phyloP scores from a whole-genome alignment of 257 asterid species.

The Salvia splendens region DNA sequence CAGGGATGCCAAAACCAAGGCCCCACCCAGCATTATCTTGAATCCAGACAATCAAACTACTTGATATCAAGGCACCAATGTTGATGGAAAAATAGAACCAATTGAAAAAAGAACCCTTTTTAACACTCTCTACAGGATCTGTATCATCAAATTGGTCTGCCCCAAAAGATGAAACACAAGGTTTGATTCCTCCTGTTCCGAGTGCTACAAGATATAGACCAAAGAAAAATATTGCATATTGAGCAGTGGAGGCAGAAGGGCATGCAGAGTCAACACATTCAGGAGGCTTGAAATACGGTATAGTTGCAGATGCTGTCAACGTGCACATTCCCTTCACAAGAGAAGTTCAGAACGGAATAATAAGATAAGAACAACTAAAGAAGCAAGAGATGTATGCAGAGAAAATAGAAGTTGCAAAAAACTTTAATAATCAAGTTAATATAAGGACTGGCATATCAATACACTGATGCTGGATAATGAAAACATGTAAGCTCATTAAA shows the following conservation, averaged over 20 bases:
- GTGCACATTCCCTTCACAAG: slow-evolving; percentile 83
- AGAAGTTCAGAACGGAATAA: slow-evolving; percentile 19
- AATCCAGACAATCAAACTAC: slow-evolving; percentile 90
- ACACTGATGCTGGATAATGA: not conserved
- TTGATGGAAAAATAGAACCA: slow-evolving; percentile 95
- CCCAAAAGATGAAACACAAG: slow-evolving; percentile 94
- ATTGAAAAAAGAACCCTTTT: slow-evolving; percentile 93
- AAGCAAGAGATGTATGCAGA: slow-evolving; percentile 5
- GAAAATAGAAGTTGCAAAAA: not conserved
- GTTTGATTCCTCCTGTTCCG: slow-evolving; percentile 97
- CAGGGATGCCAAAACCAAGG: slow-evolving; percentile 93
- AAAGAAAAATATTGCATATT: slow-evolving; percentile 66
- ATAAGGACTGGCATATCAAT: not conserved
- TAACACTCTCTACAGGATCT: slow-evolving; percentile 76
- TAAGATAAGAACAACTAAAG: slow-evolving; percentile 22
- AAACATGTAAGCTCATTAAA: not conserved
- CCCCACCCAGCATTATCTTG: slow-evolving; percentile 99
- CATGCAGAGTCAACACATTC: slow-evolving; percentile 77
- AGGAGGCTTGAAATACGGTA: slow-evolving; percentile 73
- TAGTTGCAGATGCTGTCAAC: slow-evolving; percentile 75
- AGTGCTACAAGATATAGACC: slow-evolving; percentile 90
- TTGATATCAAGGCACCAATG: slow-evolving; percentile 84
- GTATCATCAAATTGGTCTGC: slow-evolving; percentile 98
- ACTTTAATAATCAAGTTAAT: not conserved
- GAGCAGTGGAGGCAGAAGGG: slow-evolving; percentile 76